A percentile compares a stretch with the other conserved stretches of the same genome.
Conservation (phyloP, 805 yeast species). For the Lipomyces japonicus region DNA sequence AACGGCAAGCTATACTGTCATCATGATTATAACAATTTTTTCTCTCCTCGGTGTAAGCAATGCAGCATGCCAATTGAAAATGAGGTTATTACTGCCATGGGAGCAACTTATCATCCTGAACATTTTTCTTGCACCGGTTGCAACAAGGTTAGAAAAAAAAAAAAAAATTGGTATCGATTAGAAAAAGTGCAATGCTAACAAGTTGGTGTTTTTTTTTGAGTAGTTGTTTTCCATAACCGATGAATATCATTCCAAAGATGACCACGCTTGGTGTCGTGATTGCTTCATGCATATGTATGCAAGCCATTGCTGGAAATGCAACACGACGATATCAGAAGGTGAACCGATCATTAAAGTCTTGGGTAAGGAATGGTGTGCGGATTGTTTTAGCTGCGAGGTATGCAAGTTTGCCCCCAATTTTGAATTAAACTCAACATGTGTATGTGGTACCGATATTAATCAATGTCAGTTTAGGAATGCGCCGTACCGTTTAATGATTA, state of each 20-base stretch:
- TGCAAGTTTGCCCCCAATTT: neutral
- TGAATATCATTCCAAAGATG: constrained; percentile 29
- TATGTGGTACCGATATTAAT: constrained; percentile 1
- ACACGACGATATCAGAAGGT: constrained; percentile 21
- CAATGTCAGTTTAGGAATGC: constrained; percentile 30
- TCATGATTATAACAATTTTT: constrained; percentile 36
- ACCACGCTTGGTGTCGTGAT: constrained; percentile 30
- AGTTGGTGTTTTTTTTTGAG: neutral
- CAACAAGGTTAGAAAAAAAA: constrained; percentile 18
- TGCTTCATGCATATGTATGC: constrained; percentile 33
- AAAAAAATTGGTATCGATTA: too few species aligned
- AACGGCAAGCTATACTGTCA: constrained; percentile 35
- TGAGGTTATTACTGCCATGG: constrained; percentile 34
- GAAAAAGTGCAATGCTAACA: neutral
- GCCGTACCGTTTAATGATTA: constrained; percentile 30
- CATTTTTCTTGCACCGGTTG: constrained; percentile 39
- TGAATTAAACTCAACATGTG: neutral
- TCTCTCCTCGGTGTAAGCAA: constrained; percentile 34
- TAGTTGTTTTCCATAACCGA: constrained; percentile 27
- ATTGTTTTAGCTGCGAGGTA: constrained; percentile 36
- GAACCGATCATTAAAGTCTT: constrained; percentile 32
- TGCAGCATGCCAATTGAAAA: constrained; percentile 36
- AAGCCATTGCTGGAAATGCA: constrained; percentile 37
- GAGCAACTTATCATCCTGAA: constrained; percentile 33
- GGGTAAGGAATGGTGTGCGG: constrained; percentile 36